Percentiles rank a stretch among this genome's conserved stretches.
phyloP scores from a whole-genome alignment of 257 asterid species.

The Leonotis leonurus region DNA sequence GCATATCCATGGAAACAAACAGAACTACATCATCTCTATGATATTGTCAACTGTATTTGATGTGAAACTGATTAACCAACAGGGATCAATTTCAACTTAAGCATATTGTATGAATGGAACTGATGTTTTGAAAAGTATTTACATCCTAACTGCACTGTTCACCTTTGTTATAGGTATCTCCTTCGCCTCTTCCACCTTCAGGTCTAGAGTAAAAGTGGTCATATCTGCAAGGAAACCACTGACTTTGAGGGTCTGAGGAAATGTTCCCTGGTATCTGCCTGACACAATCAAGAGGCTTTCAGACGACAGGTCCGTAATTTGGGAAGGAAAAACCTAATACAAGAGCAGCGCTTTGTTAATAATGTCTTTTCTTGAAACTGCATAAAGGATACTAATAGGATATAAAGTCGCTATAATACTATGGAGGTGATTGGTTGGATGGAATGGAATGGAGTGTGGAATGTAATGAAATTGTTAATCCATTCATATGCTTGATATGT shows the following conservation, averaged over 20 bases:
- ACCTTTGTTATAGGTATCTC: slow-evolving; percentile 75
- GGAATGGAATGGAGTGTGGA: not conserved
- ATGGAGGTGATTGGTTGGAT: not conserved
- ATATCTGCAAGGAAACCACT: slow-evolving; percentile 57
- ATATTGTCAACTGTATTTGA: not conserved
- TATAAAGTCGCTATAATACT: not conserved
- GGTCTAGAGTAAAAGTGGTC: slow-evolving; percentile 42
- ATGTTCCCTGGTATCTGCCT: slow-evolving; percentile 78
- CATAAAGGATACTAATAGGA: not conserved
- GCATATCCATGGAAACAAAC: not conserved
- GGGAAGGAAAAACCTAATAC: slow-evolving; percentile 71
- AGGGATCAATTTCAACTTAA: not conserved
- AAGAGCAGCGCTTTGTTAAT: slow-evolving; percentile 21
- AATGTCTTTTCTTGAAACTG: slow-evolving; percentile 4
- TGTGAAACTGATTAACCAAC: not conserved
- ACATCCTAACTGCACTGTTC: slow-evolving; percentile 11
- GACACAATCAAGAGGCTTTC: slow-evolving; percentile 69
- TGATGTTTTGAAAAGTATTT: not conserved
- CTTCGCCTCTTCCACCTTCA: slow-evolving; percentile 57
- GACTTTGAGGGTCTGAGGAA: slow-evolving; percentile 54
- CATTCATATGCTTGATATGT: too few relatives aligned
- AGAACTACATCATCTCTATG: not conserved
- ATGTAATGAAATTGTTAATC: too few relatives aligned
- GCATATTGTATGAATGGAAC: not conserved
- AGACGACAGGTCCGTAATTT: slow-evolving; percentile 77